Evolutionary conservation across 2,329 filamentous ascomycete species (phyloP).

Genomic region (Trichoderma sp.): DNA sequence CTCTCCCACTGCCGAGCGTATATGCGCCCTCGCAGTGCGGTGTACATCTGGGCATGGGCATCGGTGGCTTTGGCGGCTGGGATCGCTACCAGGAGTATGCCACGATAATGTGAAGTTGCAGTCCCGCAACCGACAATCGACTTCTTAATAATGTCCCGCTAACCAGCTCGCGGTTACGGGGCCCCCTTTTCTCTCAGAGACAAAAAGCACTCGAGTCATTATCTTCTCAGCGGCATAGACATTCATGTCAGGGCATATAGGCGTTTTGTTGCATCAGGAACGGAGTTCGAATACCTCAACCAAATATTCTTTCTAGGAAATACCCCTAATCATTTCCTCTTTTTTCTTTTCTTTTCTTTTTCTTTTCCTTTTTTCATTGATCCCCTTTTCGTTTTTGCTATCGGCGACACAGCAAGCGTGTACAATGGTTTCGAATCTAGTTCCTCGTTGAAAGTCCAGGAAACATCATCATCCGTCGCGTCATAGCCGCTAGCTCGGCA

Average conservation of each 20-base stretch:
- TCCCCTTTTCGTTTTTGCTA: constrained; percentile 34
- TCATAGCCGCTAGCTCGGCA: constrained; percentile 53
- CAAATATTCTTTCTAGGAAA: constrained; percentile 38
- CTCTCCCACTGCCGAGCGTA: constrained; percentile 83
- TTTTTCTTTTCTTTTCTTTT: constrained; percentile 26
- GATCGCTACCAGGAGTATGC: constrained; percentile 83
- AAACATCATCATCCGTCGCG: constrained; percentile 38
- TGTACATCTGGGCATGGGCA: constrained; percentile 56
- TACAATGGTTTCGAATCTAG: constrained; percentile 34
- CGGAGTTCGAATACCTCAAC: constrained; percentile 41
- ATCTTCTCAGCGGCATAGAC: constrained; percentile 42
- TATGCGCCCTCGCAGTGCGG: constrained; percentile 77
- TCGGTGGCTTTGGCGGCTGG: constrained; percentile 74
- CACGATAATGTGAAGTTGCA: constrained; percentile 79
- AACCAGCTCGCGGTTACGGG: constrained; percentile 9
- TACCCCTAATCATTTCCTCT: constrained; percentile 27
- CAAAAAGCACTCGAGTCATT: constrained; percentile 31
- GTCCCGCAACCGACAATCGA: constrained; percentile 51
- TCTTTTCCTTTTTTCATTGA: constrained; percentile 33
- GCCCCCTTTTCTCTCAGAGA: not conserved
- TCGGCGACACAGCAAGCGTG: constrained; percentile 50
- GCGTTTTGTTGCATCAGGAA: constrained; percentile 48
- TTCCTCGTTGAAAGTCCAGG: constrained; percentile 37
- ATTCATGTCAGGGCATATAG: constrained; percentile 40
- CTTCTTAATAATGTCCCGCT: constrained; percentile 42